Conservation (phyloP, 83 land plant genomes). For the Diphasiastrum complanatum region DNA sequence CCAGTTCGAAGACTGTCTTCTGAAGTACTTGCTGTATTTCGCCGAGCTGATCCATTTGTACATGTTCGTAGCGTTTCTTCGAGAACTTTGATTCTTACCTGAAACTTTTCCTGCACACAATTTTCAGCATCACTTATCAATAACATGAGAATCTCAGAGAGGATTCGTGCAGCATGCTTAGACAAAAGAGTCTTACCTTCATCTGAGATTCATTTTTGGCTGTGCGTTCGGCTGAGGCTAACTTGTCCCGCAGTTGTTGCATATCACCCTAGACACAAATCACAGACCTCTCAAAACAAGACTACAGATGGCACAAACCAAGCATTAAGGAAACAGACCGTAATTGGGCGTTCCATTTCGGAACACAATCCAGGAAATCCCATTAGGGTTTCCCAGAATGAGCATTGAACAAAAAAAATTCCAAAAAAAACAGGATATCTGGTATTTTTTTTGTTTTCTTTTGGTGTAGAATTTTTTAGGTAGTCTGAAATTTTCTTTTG, state of each 20-base stretch:
- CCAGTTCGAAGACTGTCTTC: constrained; percentile 35
- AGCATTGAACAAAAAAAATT: not conserved
- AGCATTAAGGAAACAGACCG: not conserved
- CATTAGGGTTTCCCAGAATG: too few relatives aligned
- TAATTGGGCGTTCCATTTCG: not conserved
- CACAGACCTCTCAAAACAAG: not conserved
- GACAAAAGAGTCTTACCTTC: constrained; percentile 35
- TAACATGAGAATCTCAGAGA: not conserved
- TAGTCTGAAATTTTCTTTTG: too few relatives aligned
- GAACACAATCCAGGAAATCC: too few relatives aligned
- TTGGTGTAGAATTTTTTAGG: too few relatives aligned
- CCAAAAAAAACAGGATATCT: too few relatives aligned
- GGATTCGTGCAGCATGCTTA: not conserved
- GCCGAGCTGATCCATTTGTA: constrained; percentile 32
- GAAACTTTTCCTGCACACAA: constrained; percentile 57
- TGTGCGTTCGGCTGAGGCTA: constrained; percentile 60
- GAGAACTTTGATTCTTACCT: constrained; percentile 54
- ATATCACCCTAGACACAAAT: constrained; percentile 68
- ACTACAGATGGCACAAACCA: not conserved
- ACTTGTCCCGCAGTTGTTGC: constrained; percentile 64
- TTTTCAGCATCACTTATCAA: constrained; percentile 5
- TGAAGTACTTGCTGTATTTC: constrained; percentile 7
- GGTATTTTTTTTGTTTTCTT: too few relatives aligned
- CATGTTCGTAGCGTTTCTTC: constrained; percentile 63
- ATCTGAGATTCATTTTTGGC: constrained; percentile 72